A percentile compares a stretch with the other conserved stretches of the same genome.
phyloP scores from a whole-genome alignment of 176 grass and related monocot species.

The Areca catechu region DNA sequence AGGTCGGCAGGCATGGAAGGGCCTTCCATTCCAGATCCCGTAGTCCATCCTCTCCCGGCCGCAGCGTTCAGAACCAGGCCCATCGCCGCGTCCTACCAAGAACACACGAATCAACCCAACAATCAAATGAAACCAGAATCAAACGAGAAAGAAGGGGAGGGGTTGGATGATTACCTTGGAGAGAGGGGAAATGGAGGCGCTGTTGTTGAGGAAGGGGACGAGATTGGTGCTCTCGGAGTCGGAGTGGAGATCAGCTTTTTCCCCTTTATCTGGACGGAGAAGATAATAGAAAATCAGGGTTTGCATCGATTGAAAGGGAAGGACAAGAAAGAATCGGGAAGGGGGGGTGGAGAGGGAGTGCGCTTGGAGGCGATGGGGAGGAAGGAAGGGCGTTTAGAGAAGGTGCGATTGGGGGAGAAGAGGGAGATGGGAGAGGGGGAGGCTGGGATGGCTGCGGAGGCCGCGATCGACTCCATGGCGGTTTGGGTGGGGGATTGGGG shows the following conservation, averaged over 20 bases:
- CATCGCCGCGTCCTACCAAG: conserved; percentile 74
- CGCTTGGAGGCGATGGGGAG: conserved; percentile 55
- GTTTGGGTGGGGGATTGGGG: background rate
- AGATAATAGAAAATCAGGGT: background rate
- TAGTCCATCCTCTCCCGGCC: conserved; percentile 90
- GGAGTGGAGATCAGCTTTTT: conserved; percentile 2
- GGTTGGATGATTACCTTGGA: conserved; percentile 47
- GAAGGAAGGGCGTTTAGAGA: conserved; percentile 26
- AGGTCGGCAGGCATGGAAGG: conserved; percentile 38
- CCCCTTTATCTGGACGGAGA: conserved; percentile 4
- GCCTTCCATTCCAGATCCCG: conserved; percentile 94
- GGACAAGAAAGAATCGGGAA: background rate
- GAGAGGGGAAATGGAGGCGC: conserved; percentile 45
- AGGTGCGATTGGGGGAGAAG: conserved; percentile 13
- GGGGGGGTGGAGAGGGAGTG: conserved; percentile 1
- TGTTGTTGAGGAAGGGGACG: conserved; percentile 19
- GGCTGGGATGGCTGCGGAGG: conserved; percentile 27
- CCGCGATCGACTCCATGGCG: conserved; percentile 66
- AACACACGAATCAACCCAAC: background rate
- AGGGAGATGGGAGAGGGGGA: conserved; percentile 31
- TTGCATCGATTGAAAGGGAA: background rate
- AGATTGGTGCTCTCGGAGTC: conserved; percentile 32
- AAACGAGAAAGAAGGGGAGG: no score
- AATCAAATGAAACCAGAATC: background rate
- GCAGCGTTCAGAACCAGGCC: conserved; percentile 69